Conservation (phyloP, 768 basidiomycete genomes). For the Mycena chlorophos region DNA sequence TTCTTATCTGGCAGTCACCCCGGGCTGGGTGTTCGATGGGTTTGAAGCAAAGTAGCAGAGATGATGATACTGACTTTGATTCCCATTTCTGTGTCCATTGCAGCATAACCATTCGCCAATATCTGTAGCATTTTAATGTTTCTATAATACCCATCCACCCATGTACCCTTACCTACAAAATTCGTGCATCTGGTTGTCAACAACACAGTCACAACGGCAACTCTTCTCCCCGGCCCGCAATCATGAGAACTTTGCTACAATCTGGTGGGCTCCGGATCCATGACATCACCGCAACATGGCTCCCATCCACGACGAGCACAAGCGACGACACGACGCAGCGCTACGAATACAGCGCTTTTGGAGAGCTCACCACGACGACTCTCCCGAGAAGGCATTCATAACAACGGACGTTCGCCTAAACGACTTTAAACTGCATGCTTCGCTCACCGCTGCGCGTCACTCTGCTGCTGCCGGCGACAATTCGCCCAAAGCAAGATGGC, state of each 20-base stretch:
- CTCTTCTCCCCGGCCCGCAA: too few relatives aligned
- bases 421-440: conserved; percentile 40
- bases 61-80: conserved; percentile 20
- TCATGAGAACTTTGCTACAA: too few relatives aligned
- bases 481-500: conserved; percentile 47
- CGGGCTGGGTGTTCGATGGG: conserved; percentile 75
- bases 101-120: conserved; percentile 31
- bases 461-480: conserved; percentile 49
- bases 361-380: conserved; percentile 32
- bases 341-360: conserved; percentile 41
- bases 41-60: conserved; percentile 43
- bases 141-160: conserved; percentile 29
- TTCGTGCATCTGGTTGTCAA: neutral
- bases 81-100: conserved; percentile 13
- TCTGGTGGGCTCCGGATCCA: conserved; percentile 11
- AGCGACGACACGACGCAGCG: conserved; percentile 33
- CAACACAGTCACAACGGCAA: neutral
- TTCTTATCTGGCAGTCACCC: conserved; percentile 71
- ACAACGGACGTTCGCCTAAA: conserved; percentile 35
- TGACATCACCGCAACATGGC: conserved; percentile 31
- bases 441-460: conserved; percentile 38
- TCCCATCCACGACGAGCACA: conserved; percentile 3
- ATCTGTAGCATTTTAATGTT: conserved; percentile 44
- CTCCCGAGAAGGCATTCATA: conserved; percentile 30
- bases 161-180: neutral